Conservation (phyloP, 805 yeast species). For the Sugiyamaella americana region DNA sequence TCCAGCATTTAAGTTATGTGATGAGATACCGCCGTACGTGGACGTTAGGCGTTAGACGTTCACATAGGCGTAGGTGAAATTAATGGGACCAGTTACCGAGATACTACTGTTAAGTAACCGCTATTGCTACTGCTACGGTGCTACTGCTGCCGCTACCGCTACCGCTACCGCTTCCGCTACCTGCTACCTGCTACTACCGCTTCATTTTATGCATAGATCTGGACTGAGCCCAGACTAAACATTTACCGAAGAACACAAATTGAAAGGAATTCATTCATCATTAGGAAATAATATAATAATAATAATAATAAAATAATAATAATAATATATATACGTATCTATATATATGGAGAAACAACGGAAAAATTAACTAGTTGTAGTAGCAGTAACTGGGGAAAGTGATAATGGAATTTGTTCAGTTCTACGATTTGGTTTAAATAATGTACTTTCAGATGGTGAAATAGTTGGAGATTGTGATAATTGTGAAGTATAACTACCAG, state of each 20-base stretch:
- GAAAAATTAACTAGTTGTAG: neutral
- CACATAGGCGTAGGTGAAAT: no score
- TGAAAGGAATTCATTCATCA: neutral
- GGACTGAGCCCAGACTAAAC: neutral
- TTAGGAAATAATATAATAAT: neutral
- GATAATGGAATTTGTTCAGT: conserved; percentile 18
- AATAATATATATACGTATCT: no score
- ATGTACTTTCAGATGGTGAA: conserved; percentile 3
- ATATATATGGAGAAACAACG: neutral
- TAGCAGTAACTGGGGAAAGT: neutral
- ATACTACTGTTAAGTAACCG: no score
- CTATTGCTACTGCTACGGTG: no score
- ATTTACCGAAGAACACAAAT: neutral
- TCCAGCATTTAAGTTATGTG: no score
- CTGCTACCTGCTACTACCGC: neutral
- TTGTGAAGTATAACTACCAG: neutral
- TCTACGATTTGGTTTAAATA: conserved; percentile 18
- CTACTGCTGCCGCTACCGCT: neutral
- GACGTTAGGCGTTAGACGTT: no score
- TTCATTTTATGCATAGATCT: neutral
- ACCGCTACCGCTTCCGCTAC: conserved; percentile 3
- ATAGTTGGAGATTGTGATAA: conserved; percentile 1
- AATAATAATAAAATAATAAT: no score
- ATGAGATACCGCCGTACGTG: no score
- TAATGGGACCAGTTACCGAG: no score